Base-by-base conservation (phyloP, 2,329 filamentous ascomycete species). In the Alternaria sp. region DNA sequence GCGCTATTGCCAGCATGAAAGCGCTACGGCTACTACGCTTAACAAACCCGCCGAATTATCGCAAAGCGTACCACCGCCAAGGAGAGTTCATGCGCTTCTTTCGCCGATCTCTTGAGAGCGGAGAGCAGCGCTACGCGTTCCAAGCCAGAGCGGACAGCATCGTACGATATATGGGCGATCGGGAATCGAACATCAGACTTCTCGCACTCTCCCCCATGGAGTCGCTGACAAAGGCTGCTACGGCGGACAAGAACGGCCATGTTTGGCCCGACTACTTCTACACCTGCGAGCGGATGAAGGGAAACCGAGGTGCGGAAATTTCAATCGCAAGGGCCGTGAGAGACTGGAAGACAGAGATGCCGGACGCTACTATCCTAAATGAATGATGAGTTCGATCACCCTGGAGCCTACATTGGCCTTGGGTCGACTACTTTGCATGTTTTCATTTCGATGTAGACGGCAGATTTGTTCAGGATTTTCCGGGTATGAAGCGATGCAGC, bases 171-270 rank as follows among this genome's bases (percentile, higher is more conserved):
- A 8, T 46, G 19, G 44, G 44, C 0, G 44, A 46, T 2, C 19
- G 44, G 0, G 7, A 0, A 0, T 46, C 44, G 4, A 46, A 46
- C 6, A 15, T 23, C 0, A 23, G 2, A 4, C 12, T 46, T 3
- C 44, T 46, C 13, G 17, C 44, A 1, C 25, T 46, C 19, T 46
- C 44, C 5, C 44, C 44, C 19, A 46, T 46, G 1, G 44, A 6
- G 0, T 15, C 0, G 3, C 44, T 46, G 11, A 10, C 21, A 15
- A 23, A 46, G 0, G 4, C 44, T 15, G 1, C 21, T 11, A 1
- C 21, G 0, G 44, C 44, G 21, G 44, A 46, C 19, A 46, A n/a
- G 19, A 46, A 46, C 6, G 44, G 44, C 2, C 44, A 46, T 46
- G 2, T 46, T 1, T 46, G 44, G 44, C 19, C 44, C 4, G 0